A percentile compares a stretch with the other conserved stretches of the same genome.
Conservation (phyloP, 768 basidiomycete genomes). For the Leccinum boreale region DNA sequence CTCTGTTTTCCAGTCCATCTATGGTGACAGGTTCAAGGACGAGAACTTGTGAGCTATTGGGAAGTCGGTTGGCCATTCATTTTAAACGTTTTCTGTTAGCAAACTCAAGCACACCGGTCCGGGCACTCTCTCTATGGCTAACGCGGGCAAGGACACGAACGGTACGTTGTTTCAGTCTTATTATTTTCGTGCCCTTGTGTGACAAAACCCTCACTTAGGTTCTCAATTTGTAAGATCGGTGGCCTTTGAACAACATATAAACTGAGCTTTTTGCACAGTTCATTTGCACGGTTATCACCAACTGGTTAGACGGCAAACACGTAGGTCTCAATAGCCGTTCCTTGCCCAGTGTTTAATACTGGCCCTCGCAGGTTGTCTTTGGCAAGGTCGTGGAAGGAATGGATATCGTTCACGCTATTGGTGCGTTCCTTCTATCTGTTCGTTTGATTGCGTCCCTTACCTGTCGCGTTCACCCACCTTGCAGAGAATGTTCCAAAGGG, state of each 20-base stretch:
- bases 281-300: slow-evolving; percentile 83
- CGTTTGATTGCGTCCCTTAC: background rate
- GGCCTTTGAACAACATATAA: background rate
- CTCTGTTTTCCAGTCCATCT: slow-evolving; percentile 62
- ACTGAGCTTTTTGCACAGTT: slow-evolving; percentile 51
- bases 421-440: slow-evolving; percentile 38
- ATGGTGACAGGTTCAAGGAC: slow-evolving; percentile 86
- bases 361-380: slow-evolving; percentile 71
- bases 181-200: background rate
- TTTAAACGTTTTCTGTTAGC: slow-evolving; percentile 40
- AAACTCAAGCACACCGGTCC: slow-evolving; percentile 92
- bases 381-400: slow-evolving; percentile 91
- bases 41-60: slow-evolving; percentile 80
- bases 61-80: background rate
- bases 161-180: slow-evolving; percentile 41
- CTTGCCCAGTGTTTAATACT: background rate
- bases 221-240: slow-evolving; percentile 76
- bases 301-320: slow-evolving; percentile 90
- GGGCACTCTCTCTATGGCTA: slow-evolving; percentile 92
- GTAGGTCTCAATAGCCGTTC: slow-evolving; percentile 38
- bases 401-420: slow-evolving; percentile 77
- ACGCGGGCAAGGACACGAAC: slow-evolving; percentile 89
- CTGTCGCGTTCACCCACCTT: slow-evolving; percentile 8
- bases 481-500: slow-evolving; percentile 76
- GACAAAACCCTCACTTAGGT: slow-evolving; percentile 39